These are phyloP conservation scores for Phialemoniopsis sp. DNA, from an alignment of 2,329 filamentous ascomycete genomes.

Conservation along the genomic window DNA sequence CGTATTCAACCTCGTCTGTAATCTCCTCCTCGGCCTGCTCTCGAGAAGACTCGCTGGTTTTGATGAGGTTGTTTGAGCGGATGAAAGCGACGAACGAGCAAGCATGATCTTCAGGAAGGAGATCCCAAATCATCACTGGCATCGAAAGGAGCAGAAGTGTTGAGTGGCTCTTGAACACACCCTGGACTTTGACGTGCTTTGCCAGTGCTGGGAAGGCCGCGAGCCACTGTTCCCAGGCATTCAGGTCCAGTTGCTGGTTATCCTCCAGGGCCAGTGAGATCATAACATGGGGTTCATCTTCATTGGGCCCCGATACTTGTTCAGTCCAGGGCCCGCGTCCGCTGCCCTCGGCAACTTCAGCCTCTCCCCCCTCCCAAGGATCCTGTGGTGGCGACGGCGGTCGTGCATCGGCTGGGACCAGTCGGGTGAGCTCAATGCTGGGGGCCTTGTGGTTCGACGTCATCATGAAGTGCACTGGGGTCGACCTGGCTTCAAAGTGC, in stretches of 20 bases:
- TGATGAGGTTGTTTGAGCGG: slow-evolving; percentile 50
- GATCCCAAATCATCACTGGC: slow-evolving; percentile 56
- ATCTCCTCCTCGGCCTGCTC: slow-evolving; percentile 9
- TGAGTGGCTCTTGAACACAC: slow-evolving; percentile 58
- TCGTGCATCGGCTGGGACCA: slow-evolving; percentile 24
- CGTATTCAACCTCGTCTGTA: slow-evolving; percentile 9
- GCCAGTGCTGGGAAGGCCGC: slow-evolving; percentile 51
- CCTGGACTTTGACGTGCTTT: slow-evolving; percentile 57
- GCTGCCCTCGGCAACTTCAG: slow-evolving; percentile 5
- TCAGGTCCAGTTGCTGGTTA: slow-evolving; percentile 51
- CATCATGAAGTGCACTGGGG: slow-evolving; percentile 61
- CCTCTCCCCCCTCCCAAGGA: slow-evolving; percentile 1
- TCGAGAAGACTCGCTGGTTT: slow-evolving; percentile 15
- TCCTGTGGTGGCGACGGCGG: slow-evolving; percentile 31
- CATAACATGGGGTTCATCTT: slow-evolving; percentile 56
- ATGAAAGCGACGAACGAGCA: slow-evolving; percentile 57
- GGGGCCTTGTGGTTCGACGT: slow-evolving; percentile 55
- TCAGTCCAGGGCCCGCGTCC: slow-evolving; percentile 2
- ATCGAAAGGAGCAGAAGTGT: slow-evolving; percentile 54
- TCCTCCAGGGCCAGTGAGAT: slow-evolving; percentile 56
- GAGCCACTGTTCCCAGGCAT: slow-evolving; percentile 56
- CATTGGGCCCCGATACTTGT: slow-evolving; percentile 38
- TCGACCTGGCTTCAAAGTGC: slow-evolving; percentile 53
- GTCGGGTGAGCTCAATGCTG: slow-evolving; percentile 50
- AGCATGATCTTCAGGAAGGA: slow-evolving; percentile 52